Base-by-base conservation (phyloP, 2,329 filamentous ascomycete species). In the Nigrospora oryzae region DNA sequence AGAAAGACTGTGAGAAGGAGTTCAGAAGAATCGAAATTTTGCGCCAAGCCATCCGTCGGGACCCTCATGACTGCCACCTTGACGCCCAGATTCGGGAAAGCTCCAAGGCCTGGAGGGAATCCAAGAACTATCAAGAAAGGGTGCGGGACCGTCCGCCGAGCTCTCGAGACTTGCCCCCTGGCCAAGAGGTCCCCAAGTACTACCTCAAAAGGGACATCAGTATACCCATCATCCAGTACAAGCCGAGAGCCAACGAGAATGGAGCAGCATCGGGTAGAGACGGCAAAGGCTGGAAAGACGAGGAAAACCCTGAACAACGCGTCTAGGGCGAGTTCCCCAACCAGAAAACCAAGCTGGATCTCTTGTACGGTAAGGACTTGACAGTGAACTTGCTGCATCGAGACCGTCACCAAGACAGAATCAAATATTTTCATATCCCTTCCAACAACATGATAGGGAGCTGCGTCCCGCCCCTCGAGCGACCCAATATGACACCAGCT, bases 391-490 rank as follows among this genome's bases (percentile, higher is more conserved):
- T 55, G 1, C 40, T 53, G 1, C 30, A 41, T 11, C 33, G 36
- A 12, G 23, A 47, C 4, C 7, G 16, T 1, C 15, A 30, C 10
- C 32, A 37, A 10, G 33, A 38, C 2, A 14, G 16, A 0, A 33
- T 55, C 4, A 49, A 38, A 23, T 63, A 62, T n/a, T 54, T 60
- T 16, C 61, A 63, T 31, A 52, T 63, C 1, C 60, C 61, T 2
- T 51, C 58, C 0, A 63, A 63, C n/a, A 62, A 63, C 38, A 63
- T 63, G 60, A 44, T 36, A 10, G 57, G 60, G 35, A 49, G 56
- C 2, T 15, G 6, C 8, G n/a, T 15, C 11, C 10, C 8, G 6
- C 10, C 38, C 12, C 3, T 15, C 51, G 17, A 32, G 31, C 44
- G 45, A n/a, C 42, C 41, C 12, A 51, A 44, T 5, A 44, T 13